Evolutionary conservation across 1,284 basidiomycete genomes (phyloP), one percentile per base, ranked within the genome.

Genomic region (Malassezia dermatis): DNA sequence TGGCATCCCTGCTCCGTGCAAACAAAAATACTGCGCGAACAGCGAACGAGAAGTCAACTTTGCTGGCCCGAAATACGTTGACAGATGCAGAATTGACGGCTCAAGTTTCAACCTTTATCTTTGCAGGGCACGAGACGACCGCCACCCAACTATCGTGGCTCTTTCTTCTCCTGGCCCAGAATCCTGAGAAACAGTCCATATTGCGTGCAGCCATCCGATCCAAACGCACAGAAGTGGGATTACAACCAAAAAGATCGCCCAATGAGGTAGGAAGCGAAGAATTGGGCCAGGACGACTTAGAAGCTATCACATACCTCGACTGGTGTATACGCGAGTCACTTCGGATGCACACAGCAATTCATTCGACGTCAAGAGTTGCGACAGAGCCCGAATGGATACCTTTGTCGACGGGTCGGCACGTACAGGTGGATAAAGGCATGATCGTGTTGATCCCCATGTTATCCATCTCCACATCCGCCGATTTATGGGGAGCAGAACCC

Each of bases 121-220:
- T 73, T 21, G 67, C 65, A 3, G 71, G 71, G 0, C 69, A 73
- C 59, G 72, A 75, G 46, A 71, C 71, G 2, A 66, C 70, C 3
- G 60, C 66, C 6, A 67, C 66, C 8, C 67, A 67, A 32, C 60
- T 65, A 11, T 50, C 58, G 1, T 75, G 73, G 73, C 62, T 69
- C 7, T 53, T 74, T 0, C 57, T 55, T 40, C 32, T 63, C 1
- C 59, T 73, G 1, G 58, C 66, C 1, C 31, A 60, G 2, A 40
- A 70, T 15, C 63, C 53, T 0, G 13, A 39, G 2, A 27, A 65
- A 1, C 68, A 73, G 42, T 21, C 40, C 1, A 59, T 58, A n/a
- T 49, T 75, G 8, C 61, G 72, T 2, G 60, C 28, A 5, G 70
- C 69, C 46, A 62, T 72, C 21, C 61, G 62, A 34, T 39, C 49